Base-by-base conservation (phyloP, 768 basidiomycete species). In the Mycena haematopus region DNA sequence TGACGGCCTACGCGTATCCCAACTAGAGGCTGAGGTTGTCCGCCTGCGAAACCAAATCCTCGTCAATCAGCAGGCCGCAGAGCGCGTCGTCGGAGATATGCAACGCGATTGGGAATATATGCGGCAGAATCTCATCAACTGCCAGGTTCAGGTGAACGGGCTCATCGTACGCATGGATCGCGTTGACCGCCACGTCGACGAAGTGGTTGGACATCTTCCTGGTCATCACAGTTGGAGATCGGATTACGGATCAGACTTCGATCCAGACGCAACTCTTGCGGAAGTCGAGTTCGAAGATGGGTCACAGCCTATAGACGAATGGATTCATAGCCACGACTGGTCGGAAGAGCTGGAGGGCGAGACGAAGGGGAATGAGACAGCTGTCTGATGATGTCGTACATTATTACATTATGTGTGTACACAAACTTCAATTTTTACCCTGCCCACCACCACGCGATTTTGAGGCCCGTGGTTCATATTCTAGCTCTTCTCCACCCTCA, bases 11-110 rank as follows among this genome's bases (percentile, higher is more conserved):
- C 54, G 54, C 14, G 31, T 55, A 29, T 33, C 42, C n/a, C 11
- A 29, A 3, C 27, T 55, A 10, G 54, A 55, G 54, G 44, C n/a
- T 29, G 54, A 55, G 44, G 44, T 55, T 14, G 17, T n/a, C 6
- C 1, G 0, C 29, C 54, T 55, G 2, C 42, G 44, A 9, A 17
- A 3, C 2, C 27, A 55, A 22, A 31, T 55, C 5, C 10, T 10
- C 4, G 21, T n/a, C 3, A 33, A 45, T 17, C 54, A 55, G 27
- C 42, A 45, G 13, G 21, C n/a, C 4, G 8, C 27, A 0, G 14
- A 21, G 19, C n/a, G 10, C 17, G 9, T 14, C 29, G 22, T 55
- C 14, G 10, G 15, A 14, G 54, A 19, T 11, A 42, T 55, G 6
- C 42, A 22, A 11, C 29, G 6, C 1, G 54, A 55, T 4, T 55